Percentiles rank a stretch among this genome's conserved stretches.
These are phyloP conservation scores for Eucalyptus marginata DNA, from an alignment of 345 rosid species.

Conservation along the genomic window DNA sequence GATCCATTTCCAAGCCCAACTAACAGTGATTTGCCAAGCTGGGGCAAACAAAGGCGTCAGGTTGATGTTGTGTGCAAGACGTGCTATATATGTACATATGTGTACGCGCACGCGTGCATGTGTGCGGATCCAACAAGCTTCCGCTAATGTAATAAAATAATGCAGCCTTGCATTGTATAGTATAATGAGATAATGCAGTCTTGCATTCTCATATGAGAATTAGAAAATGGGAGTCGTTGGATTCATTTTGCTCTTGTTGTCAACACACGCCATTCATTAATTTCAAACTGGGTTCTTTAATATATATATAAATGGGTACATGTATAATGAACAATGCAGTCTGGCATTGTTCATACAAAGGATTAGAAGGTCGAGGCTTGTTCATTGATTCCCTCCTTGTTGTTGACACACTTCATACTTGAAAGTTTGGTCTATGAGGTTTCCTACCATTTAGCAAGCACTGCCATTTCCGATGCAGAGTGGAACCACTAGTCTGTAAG, in stretches of 20 bases:
- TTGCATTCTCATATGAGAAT: not conserved
- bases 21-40: not conserved
- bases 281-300: not conserved
- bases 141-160: not conserved
- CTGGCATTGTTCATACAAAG: not conserved
- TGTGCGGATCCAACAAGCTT: not conserved
- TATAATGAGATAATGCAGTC: not conserved
- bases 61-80: not conserved
- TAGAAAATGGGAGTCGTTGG: not conserved
- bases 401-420: not conserved
- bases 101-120: not conserved
- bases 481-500: constrained; percentile 93
- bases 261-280: not conserved
- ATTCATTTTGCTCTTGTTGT: not conserved
- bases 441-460: not conserved
- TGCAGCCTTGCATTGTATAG: not conserved
- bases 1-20: not conserved
- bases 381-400: not conserved
- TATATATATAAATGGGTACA: not conserved
- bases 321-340: not conserved
- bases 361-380: not conserved
- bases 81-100: not conserved
- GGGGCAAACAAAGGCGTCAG: not conserved
- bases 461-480: constrained; percentile 21
- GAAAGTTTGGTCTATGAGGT: not conserved